These are phyloP conservation scores for Candolleomyces efflorescens DNA, from an alignment of 768 basidiomycete genomes.

Conservation along the genomic window DNA sequence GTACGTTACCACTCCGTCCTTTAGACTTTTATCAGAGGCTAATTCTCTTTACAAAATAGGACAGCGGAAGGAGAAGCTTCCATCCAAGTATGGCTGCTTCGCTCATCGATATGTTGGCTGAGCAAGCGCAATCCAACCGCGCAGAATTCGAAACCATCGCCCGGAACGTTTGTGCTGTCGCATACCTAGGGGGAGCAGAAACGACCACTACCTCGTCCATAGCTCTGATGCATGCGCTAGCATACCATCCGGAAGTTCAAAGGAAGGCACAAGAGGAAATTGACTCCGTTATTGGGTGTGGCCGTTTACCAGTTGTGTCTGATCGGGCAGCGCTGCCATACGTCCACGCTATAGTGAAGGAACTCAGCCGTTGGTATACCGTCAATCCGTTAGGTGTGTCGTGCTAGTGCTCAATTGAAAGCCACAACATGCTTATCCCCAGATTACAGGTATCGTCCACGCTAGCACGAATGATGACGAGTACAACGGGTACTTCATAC, in stretches of 20 bases:
- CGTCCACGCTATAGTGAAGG: constrained; percentile 7
- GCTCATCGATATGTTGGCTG: background rate
- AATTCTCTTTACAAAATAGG: background rate
- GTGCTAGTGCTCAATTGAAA: too few species aligned
- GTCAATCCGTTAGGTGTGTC: constrained; percentile 3
- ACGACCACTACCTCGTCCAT: constrained; percentile 12
- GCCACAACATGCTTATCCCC: too few species aligned
- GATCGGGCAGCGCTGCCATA: constrained; percentile 1
- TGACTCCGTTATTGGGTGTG: constrained; percentile 3
- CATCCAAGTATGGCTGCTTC: constrained; percentile 1
- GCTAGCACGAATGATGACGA: constrained; percentile 1
- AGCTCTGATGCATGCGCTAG: background rate
- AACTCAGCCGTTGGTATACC: constrained; percentile 5
- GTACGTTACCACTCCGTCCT: background rate
- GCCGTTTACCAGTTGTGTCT: constrained; percentile 1
- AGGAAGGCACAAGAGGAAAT: constrained; percentile 3
- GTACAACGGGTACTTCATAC: constrained; percentile 25
- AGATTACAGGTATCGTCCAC: constrained; percentile 3
- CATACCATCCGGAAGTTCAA: background rate
- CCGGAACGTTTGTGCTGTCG: constrained; percentile 20
- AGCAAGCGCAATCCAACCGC: background rate
- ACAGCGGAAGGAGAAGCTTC: background rate
- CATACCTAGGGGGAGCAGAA: constrained; percentile 25
- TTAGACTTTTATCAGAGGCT: background rate
- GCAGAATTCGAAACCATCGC: constrained; percentile 14